These are phyloP conservation scores for Eucalyptus regnans DNA, from an alignment of 345 rosid species.

Conservation along the genomic window DNA sequence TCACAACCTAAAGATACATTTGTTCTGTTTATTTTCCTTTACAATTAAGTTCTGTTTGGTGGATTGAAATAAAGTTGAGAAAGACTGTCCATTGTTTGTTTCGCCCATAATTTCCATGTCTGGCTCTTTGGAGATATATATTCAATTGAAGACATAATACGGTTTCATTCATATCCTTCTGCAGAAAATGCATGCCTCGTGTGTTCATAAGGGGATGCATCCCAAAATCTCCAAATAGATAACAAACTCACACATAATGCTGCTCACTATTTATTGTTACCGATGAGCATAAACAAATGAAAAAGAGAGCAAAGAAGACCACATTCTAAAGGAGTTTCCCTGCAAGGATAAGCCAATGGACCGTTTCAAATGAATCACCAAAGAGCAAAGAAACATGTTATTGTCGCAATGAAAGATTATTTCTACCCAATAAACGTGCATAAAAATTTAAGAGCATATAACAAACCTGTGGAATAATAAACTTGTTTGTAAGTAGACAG, in stretches of 20 bases:
- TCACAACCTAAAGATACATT: background rate
- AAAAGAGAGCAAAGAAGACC: background rate
- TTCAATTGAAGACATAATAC: background rate
- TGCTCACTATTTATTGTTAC: background rate
- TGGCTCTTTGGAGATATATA: background rate
- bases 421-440: background rate
- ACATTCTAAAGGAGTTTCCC: background rate
- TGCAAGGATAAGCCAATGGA: background rate
- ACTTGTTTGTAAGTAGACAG: conserved; percentile 81
- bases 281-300: background rate
- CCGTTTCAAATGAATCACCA: background rate
- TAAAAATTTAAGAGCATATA: background rate
- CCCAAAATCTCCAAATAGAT: background rate
- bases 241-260: background rate
- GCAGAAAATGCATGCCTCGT: background rate
- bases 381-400: background rate
- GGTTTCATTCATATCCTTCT: background rate
- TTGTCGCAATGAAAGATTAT: background rate
- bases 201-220: background rate
- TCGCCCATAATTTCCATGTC: background rate
- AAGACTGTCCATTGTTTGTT: background rate
- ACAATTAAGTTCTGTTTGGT: background rate
- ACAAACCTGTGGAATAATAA: conserved; percentile 84
- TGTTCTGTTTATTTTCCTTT: background rate
- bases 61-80: background rate